Conservation (phyloP, 2,329 filamentous ascomycete species). For the Aspergillus nomiae region DNA sequence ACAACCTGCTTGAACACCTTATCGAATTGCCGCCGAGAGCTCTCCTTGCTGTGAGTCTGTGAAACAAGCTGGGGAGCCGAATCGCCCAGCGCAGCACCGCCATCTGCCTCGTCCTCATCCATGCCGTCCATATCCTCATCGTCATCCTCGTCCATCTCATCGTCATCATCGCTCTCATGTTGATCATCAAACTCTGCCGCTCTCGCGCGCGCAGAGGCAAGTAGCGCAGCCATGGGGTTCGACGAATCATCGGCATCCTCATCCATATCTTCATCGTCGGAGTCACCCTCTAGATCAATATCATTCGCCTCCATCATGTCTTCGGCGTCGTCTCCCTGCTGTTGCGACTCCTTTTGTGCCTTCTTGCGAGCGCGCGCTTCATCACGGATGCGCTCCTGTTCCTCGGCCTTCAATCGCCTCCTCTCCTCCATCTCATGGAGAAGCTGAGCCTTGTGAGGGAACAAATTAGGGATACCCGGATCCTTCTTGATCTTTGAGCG, state of each 20-base stretch:
- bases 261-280: conserved; percentile 52
- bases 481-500: conserved; percentile 94
- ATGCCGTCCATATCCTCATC: conserved; percentile 62
- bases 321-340: conserved; percentile 41
- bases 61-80: conserved; percentile 49
- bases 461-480: conserved; percentile 93
- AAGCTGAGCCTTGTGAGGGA: conserved; percentile 96
- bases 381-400: conserved; percentile 70
- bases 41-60: conserved; percentile 49
- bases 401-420: conserved; percentile 77
- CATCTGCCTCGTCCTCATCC: conserved; percentile 56
- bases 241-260: conserved; percentile 50
- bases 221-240: conserved; percentile 50
- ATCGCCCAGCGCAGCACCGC: conserved; percentile 53
- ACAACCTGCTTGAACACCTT: conserved; percentile 95
- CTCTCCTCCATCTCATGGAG: conserved; percentile 93
- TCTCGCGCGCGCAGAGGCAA: conserved; percentile 44
- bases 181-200: conserved; percentile 40
- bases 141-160: conserved; percentile 50
- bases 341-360: conserved; percentile 31
- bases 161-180: conserved; percentile 43
- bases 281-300: conserved; percentile 51
- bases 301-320: conserved; percentile 48
- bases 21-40: conserved; percentile 84
- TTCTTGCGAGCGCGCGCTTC: conserved; percentile 55